phyloP scores from a whole-genome alignment of 2,329 filamentous ascomycete genomes.

The Xylariaceae sp. region DNA sequence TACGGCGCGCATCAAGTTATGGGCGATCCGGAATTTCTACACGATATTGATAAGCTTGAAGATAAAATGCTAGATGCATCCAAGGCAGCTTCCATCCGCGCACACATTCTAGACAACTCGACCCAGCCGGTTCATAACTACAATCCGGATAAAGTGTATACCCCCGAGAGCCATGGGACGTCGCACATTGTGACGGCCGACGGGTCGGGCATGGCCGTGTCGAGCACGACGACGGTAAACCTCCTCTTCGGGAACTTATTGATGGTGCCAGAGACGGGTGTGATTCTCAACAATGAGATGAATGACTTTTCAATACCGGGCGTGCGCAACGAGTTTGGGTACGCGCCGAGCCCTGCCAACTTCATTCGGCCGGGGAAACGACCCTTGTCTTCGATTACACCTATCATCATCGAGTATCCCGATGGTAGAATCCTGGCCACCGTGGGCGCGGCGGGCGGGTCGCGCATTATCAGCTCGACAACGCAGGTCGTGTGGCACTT shows the following conservation, averaged over 20 bases:
- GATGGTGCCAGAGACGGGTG: constrained; percentile 80
- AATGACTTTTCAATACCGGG: constrained; percentile 88
- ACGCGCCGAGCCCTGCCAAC: constrained; percentile 79
- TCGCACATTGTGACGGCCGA: constrained; percentile 78
- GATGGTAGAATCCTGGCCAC: constrained; percentile 69
- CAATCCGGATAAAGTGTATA: constrained; percentile 69
- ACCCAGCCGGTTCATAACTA: constrained; percentile 79
- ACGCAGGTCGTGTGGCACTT: constrained; percentile 76
- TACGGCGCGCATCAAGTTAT: constrained; percentile 81
- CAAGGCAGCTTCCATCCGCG: constrained; percentile 64
- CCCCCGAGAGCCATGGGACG: constrained; percentile 74
- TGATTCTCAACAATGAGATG: constrained; percentile 77
- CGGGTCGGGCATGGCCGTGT: constrained; percentile 73
- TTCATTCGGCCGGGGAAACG: constrained; percentile 82
- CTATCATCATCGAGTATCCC: constrained; percentile 70
- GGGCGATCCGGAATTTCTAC: constrained; percentile 80
- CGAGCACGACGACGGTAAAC: constrained; percentile 87
- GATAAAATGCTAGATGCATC: constrained; percentile 66
- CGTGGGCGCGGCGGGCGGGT: constrained; percentile 80
- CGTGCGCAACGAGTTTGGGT: constrained; percentile 80
- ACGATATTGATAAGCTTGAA: constrained; percentile 68
- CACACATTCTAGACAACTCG: constrained; percentile 71
- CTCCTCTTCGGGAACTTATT: constrained; percentile 81
- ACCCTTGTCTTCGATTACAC: constrained; percentile 81
- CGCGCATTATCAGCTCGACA: constrained; percentile 80